phyloP scores from a whole-genome alignment of 2,329 filamentous ascomycete genomes.

The Hypoxylon sp. region DNA sequence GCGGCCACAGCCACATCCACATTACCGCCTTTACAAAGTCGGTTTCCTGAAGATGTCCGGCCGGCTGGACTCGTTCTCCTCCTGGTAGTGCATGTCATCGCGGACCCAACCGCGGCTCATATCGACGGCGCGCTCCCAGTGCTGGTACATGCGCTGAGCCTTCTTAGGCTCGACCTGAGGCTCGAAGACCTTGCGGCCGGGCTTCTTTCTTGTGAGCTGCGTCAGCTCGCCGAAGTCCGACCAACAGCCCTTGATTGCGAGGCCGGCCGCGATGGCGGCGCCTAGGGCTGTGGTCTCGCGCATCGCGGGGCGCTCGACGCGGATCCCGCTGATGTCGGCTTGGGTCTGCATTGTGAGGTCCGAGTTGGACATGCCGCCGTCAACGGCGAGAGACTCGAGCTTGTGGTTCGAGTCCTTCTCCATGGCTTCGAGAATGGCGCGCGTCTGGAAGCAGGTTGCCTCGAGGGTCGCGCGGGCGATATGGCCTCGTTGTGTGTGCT shows the following conservation, averaged over 20 bases:
- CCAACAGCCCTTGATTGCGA: conserved; percentile 82
- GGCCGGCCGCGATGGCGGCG: conserved; percentile 89
- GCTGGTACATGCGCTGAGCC: conserved; percentile 62
- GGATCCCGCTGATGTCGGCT: conserved; percentile 86
- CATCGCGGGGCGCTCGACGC: conserved; percentile 87
- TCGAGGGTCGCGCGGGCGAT: conserved; percentile 91
- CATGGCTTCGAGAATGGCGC: conserved; percentile 93
- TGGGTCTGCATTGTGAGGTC: conserved; percentile 93
- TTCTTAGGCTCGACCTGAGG: conserved; percentile 69
- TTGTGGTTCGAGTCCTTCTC: conserved; percentile 85
- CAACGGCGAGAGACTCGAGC: conserved; percentile 82
- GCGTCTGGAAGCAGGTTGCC: conserved; percentile 92
- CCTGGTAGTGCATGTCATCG: conserved; percentile 28
- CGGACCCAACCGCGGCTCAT: conserved; percentile 70
- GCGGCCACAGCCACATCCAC: background rate
- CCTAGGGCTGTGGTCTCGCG: conserved; percentile 91
- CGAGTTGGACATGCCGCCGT: conserved; percentile 91
- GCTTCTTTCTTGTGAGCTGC: conserved; percentile 74
- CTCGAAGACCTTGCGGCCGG: conserved; percentile 77
- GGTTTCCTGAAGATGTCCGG: conserved; percentile 41
- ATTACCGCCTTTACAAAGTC: conserved; percentile 32
- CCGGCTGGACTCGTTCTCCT: conserved; percentile 24
- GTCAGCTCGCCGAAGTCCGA: conserved; percentile 79
- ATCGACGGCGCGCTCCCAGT: conserved; percentile 71
- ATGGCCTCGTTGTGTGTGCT: conserved; percentile 87